Evolutionary conservation across 208 protist species (phyloP).

Genomic region (Sergeia podlipaevii): DNA sequence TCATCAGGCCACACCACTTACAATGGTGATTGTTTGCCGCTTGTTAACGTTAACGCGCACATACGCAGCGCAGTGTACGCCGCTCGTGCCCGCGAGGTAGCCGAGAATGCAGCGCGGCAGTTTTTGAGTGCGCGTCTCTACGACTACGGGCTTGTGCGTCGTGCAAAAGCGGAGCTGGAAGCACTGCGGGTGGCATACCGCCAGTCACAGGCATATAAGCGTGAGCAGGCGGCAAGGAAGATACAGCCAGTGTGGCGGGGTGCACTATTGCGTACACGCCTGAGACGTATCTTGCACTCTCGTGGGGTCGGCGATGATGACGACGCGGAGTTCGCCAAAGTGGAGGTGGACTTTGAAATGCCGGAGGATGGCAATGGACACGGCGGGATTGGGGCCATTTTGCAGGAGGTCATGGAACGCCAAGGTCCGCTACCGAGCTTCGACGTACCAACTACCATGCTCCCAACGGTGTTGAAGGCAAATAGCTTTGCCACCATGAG

Average conservation of each 20-base stretch:
- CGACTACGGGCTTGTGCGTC: slow-evolving; percentile 15
- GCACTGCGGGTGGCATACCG: slow-evolving; percentile 10
- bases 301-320: slow-evolving; percentile 13
- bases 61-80: slow-evolving; percentile 14
- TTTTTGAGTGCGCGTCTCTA: slow-evolving; percentile 25
- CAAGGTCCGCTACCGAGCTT: slow-evolving; percentile 11
- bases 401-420: slow-evolving; percentile 39
- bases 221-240: slow-evolving; percentile 44
- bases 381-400: slow-evolving; percentile 20
- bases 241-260: slow-evolving; percentile 88
- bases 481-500: neutral
- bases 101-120: slow-evolving; percentile 19
- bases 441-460: slow-evolving; percentile 13
- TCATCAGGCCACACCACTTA: no score
- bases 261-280: slow-evolving; percentile 59
- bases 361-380: slow-evolving; percentile 6
- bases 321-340: slow-evolving; percentile 46
- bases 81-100: slow-evolving; percentile 11
- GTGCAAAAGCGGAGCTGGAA: slow-evolving; percentile 29
- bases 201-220: slow-evolving; percentile 24
- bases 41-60: no score
- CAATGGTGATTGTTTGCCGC: no score
- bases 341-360: slow-evolving; percentile 33
- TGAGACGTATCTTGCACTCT: slow-evolving; percentile 45
- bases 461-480: neutral